Evolutionary conservation across 75 land plant species (phyloP).

Genomic region (Cryptomeria japonica): DNA sequence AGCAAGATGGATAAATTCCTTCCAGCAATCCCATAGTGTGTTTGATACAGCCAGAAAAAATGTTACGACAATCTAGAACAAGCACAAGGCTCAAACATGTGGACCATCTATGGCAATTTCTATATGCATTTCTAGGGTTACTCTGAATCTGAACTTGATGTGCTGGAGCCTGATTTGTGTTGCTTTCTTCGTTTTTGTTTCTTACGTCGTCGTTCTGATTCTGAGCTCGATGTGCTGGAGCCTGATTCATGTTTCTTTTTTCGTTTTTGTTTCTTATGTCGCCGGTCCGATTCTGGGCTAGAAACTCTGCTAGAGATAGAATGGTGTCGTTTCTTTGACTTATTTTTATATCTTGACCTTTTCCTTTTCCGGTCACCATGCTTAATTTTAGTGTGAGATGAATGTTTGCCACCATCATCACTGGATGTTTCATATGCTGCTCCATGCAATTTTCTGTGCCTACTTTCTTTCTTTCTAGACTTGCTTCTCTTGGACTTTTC

Average conservation of each 20-base stretch:
- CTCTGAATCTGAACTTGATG: slow-evolving; percentile 12
- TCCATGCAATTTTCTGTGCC: slow-evolving; percentile 20
- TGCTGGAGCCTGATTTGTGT: slow-evolving; percentile 9
- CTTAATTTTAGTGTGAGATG: not conserved
- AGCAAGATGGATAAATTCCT: not conserved
- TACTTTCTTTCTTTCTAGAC: slow-evolving; percentile 26
- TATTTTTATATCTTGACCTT: slow-evolving; percentile 20
- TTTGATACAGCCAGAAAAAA: not conserved
- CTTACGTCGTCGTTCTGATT: not conserved
- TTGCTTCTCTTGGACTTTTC: slow-evolving; percentile 37
- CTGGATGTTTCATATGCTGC: slow-evolving; percentile 4
- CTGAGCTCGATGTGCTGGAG: slow-evolving; percentile 7
- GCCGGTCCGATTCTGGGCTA: slow-evolving; percentile 6
- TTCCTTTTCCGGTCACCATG: slow-evolving; percentile 17
- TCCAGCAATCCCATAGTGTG: not conserved
- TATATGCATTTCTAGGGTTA: not conserved
- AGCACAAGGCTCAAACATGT: not conserved
- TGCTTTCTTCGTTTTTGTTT: slow-evolving; percentile 23
- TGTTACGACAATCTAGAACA: not conserved
- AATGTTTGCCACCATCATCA: not conserved
- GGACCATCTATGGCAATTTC: not conserved
- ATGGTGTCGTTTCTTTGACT: slow-evolving; percentile 16
- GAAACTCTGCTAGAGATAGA: slow-evolving; percentile 6
- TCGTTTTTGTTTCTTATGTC: slow-evolving; percentile 18
- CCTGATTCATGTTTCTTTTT: slow-evolving; percentile 17